Conservation (phyloP, 768 basidiomycete genomes). For the Dioszegia aurantiaca region DNA sequence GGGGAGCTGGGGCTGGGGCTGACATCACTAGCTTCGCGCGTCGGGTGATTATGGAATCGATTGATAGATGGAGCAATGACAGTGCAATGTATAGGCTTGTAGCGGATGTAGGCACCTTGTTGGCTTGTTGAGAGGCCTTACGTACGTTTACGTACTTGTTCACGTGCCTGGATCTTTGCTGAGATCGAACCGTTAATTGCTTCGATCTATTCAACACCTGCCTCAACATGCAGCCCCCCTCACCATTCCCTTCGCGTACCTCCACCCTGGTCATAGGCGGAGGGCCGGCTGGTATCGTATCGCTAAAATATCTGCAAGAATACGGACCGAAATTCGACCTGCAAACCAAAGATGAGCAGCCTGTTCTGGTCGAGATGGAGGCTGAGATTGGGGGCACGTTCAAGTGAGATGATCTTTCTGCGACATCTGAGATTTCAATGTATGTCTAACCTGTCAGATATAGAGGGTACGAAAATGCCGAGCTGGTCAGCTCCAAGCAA, state of each 20-base stretch:
- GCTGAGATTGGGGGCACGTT: constrained; percentile 45
- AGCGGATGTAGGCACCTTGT: neutral
- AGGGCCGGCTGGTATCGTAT: constrained; percentile 42
- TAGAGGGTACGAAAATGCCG: constrained; percentile 45
- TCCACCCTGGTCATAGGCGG: constrained; percentile 43
- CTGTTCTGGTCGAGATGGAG: constrained; percentile 47
- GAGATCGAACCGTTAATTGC: no score
- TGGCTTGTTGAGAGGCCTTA: neutral
- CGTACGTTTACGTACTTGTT: neutral
- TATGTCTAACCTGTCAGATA: constrained; percentile 31
- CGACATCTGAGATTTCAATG: neutral
- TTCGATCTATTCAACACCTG: neutral
- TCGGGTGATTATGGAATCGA: neutral
- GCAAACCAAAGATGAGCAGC: constrained; percentile 13
- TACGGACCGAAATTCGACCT: constrained; percentile 27
- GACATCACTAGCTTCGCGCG: neutral
- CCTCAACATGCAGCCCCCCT: neutral
- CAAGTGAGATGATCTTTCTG: constrained; percentile 15
- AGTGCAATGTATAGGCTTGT: neutral
- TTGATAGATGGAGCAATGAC: neutral
- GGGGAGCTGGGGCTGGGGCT: neutral
- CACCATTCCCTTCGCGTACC: constrained; percentile 13
- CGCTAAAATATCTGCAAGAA: constrained; percentile 36
- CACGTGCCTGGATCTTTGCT: neutral
- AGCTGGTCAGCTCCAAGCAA: constrained; percentile 60